These are phyloP conservation scores for Collybiopsis luxurians DNA, from an alignment of 768 basidiomycete genomes.

Conservation along the genomic window DNA sequence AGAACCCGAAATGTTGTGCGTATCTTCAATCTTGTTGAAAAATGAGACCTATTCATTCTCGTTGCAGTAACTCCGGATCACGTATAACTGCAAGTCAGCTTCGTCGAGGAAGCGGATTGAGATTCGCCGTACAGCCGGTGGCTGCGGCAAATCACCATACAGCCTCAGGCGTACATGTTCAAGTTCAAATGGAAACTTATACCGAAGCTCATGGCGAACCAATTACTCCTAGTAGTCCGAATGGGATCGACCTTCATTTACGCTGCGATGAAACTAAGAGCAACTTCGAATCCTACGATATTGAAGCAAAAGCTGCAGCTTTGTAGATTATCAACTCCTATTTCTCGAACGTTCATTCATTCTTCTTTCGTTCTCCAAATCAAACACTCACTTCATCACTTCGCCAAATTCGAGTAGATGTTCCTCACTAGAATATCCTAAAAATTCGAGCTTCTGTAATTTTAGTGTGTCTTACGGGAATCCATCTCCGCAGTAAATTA, in stretches of 20 bases:
- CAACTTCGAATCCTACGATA: neutral
- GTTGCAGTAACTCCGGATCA: slow-evolving; percentile 15
- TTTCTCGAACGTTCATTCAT: neutral
- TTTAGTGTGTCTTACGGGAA: no score
- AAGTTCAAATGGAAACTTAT: slow-evolving; percentile 17
- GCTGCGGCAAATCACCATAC: slow-evolving; percentile 38
- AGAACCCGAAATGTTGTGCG: slow-evolving; percentile 55
- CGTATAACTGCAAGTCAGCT: slow-evolving; percentile 30
- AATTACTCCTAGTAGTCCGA: neutral
- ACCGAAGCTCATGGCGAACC: slow-evolving; percentile 8
- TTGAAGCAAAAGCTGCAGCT: slow-evolving; percentile 2
- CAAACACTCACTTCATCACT: neutral
- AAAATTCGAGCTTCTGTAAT: no score
- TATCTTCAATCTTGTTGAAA: no score
- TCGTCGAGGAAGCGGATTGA: slow-evolving; percentile 27
- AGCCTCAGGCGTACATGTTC: slow-evolving; percentile 57
- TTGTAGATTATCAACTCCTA: neutral
- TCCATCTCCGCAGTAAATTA: no score
- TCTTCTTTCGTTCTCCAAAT: neutral
- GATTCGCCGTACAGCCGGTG: no score
- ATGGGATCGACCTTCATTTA: neutral
- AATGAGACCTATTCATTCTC: slow-evolving; percentile 5
- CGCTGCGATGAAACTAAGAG: neutral
- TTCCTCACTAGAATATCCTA: no score
- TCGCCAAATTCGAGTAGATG: no score